Evolutionary conservation across 1,139 yeast species (phyloP).

Genomic region (Wickerhamomyces sp.): DNA sequence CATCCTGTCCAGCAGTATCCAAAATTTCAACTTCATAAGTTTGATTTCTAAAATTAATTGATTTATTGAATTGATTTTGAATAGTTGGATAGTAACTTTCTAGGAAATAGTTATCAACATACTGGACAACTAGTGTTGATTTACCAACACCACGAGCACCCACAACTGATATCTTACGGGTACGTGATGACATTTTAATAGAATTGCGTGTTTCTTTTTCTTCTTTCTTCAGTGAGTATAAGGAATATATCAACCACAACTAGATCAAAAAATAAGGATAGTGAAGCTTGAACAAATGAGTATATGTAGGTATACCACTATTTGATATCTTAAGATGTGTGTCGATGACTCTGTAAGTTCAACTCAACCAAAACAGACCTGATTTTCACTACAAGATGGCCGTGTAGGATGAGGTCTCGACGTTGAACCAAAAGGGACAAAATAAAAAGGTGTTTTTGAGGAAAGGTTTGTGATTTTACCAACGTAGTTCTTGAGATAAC

Average conservation of each 20-base stretch:
- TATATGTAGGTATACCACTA: too few species aligned
- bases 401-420: too few species aligned
- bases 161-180: slow-evolving; percentile 77
- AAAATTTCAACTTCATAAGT: slow-evolving; percentile 81
- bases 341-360: too few species aligned
- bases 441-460: too few species aligned
- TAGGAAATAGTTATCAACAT: slow-evolving; percentile 83
- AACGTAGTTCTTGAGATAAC: too few species aligned
- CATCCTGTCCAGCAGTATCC: slow-evolving; percentile 96
- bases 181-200: slow-evolving; percentile 24
- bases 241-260: neutral
- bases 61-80: slow-evolving; percentile 81
- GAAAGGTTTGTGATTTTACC: too few species aligned
- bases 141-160: slow-evolving; percentile 92
- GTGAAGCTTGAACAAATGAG: too few species aligned
- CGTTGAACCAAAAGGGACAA: too few species aligned
- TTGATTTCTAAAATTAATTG: slow-evolving; percentile 63
- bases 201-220: neutral
- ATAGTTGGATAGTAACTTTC: slow-evolving; percentile 92
- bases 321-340: too few species aligned
- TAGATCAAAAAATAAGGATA: too few species aligned
- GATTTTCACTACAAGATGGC: too few species aligned
- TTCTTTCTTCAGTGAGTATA: neutral
- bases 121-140: slow-evolving; percentile 80
- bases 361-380: too few species aligned